Percentiles rank a stretch among this genome's conserved stretches.
Conservation (phyloP, 106 monocot species). For the Vanilla planifolia region DNA sequence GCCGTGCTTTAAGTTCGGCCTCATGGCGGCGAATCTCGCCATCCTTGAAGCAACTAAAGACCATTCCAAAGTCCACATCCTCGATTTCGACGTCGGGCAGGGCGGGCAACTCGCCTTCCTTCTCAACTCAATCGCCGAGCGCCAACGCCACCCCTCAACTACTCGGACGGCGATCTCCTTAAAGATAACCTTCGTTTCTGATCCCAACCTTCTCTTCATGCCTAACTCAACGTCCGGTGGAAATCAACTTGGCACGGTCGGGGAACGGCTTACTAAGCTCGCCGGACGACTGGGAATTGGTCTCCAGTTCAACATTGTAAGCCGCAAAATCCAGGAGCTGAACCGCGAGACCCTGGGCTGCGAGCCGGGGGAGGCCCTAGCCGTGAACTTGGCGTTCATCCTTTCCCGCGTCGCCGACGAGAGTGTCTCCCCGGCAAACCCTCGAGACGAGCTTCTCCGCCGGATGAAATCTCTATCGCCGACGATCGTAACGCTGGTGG, state of each 20-base stretch:
- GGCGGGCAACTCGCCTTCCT: constrained; percentile 47
- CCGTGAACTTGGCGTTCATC: constrained; percentile 53
- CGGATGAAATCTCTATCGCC: constrained; percentile 36
- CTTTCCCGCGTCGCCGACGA: constrained; percentile 60
- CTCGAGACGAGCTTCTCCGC: constrained; percentile 62
- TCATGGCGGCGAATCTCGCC: constrained; percentile 50
- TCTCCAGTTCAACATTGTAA: constrained; percentile 40
- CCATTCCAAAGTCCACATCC: constrained; percentile 39
- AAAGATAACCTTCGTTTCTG: constrained; percentile 27
- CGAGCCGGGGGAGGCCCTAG: constrained; percentile 53
- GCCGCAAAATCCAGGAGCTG: constrained; percentile 25
- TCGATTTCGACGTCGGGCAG: constrained; percentile 67
- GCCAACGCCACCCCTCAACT: constrained; percentile 1
- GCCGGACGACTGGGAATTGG: constrained; percentile 27
- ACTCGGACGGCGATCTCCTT: not conserved
- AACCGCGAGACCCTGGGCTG: constrained; percentile 29
- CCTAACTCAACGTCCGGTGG: not conserved
- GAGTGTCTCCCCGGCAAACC: constrained; percentile 68
- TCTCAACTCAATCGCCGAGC: constrained; percentile 34
- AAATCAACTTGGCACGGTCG: constrained; percentile 19
- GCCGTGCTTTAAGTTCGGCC: constrained; percentile 45
- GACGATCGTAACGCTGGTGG: constrained; percentile 38
- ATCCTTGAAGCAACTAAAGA: constrained; percentile 46
- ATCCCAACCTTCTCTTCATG: constrained; percentile 24
- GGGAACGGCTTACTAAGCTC: constrained; percentile 21